Evolutionary conservation across 2,329 filamentous ascomycete species (phyloP).

Genomic region (Colletotrichum cereale): DNA sequence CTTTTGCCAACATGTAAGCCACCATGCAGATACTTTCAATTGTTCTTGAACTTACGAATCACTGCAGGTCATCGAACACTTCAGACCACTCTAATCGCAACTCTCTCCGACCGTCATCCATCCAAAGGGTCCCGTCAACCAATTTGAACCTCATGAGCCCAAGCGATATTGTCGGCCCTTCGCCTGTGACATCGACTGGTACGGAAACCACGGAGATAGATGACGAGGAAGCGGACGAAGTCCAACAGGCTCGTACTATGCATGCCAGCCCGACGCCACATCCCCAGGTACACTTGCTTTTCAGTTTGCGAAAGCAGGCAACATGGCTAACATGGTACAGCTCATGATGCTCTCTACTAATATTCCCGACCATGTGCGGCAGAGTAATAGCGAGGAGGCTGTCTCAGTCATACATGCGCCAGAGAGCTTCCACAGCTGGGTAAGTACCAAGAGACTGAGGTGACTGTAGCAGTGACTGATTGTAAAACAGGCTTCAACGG

Average conservation of each 20-base stretch:
- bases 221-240: constrained; percentile 77
- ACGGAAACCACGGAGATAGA: constrained; percentile 89
- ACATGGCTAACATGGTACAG: constrained; percentile 46
- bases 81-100: constrained; percentile 54
- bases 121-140: constrained; percentile 61
- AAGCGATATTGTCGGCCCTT: constrained; percentile 81
- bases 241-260: constrained; percentile 55
- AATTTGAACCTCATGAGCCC: constrained; percentile 71
- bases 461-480: constrained; percentile 42
- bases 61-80: constrained; percentile 60
- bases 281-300: constrained; percentile 52
- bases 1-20: constrained; percentile 66
- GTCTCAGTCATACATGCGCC: constrained; percentile 94
- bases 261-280: constrained; percentile 52
- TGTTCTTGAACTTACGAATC: constrained; percentile 29
- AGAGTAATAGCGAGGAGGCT: constrained; percentile 78
- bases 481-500: constrained; percentile 56
- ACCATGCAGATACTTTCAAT: background rate
- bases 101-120: constrained; percentile 65
- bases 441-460: constrained; percentile 55
- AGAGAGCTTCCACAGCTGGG: constrained; percentile 84
- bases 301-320: background rate
- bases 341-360: constrained; percentile 68
- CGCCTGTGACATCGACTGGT: constrained; percentile 86
- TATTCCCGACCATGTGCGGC: constrained; percentile 68